phyloP scores from a whole-genome alignment of 225 moss, liverwort and hornwort species.

The Ulota crispa region DNA sequence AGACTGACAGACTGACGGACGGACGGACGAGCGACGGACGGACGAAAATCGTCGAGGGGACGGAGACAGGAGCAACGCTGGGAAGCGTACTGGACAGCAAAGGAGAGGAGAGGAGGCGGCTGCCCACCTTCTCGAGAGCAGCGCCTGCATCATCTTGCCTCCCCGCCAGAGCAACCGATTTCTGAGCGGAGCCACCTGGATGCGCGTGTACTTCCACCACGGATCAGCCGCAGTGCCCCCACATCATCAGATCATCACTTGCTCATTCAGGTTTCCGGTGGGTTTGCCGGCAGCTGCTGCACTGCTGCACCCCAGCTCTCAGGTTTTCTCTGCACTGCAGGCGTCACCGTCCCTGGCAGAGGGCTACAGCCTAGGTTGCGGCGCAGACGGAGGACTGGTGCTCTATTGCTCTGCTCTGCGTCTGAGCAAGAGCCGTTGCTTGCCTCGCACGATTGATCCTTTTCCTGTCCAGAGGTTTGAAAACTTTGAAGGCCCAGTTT shows the following conservation, averaged over 20 bases:
- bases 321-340: background rate
- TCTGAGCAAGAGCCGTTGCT: slow-evolving; percentile 15
- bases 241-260: background rate
- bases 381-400: background rate
- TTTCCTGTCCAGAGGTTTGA: background rate
- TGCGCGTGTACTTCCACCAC: background rate
- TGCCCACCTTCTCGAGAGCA: background rate
- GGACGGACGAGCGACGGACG: background rate
- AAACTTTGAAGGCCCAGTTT: background rate
- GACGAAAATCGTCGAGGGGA: background rate
- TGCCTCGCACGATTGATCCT: background rate
- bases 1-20: background rate
- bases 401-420: background rate
- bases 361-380: slow-evolving; percentile 18
- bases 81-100: background rate
- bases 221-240: background rate
- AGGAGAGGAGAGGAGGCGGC: background rate
- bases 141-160: background rate
- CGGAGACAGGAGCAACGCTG: background rate
- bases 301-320: background rate
- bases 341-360: background rate
- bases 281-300: background rate
- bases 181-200: slow-evolving; percentile 14
- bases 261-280: background rate
- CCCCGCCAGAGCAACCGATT: background rate